Evolutionary conservation across 1,284 basidiomycete genomes (phyloP).

Genomic region (Trametes polyzona): DNA sequence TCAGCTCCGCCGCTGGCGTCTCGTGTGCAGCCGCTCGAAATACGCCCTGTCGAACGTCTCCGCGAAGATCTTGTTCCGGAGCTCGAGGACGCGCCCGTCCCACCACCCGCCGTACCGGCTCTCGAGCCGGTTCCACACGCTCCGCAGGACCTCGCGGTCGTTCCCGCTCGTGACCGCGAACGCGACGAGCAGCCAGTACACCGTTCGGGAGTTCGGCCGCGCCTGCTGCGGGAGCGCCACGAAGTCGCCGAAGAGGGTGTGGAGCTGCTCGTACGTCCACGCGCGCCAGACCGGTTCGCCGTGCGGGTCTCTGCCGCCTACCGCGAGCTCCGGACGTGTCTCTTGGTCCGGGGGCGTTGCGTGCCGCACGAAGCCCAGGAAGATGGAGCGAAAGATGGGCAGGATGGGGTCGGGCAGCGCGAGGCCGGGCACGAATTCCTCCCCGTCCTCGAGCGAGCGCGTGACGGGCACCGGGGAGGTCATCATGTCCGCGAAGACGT

Average conservation of each 20-base stretch:
- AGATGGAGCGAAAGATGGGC: constrained; percentile 70
- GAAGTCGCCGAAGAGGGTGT: constrained; percentile 61
- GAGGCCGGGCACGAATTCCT: not conserved
- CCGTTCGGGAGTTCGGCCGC: constrained; percentile 46
- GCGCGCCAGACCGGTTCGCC: constrained; percentile 7
- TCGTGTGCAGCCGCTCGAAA: constrained; percentile 15
- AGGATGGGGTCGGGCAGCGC: constrained; percentile 21
- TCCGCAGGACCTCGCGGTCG: constrained; percentile 50
- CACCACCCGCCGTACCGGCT: constrained; percentile 50
- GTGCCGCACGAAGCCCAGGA: constrained; percentile 76
- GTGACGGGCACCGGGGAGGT: constrained; percentile 43
- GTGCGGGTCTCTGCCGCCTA: not conserved
- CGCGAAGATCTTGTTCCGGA: constrained; percentile 32
- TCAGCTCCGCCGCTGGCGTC: constrained; percentile 1
- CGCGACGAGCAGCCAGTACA: constrained; percentile 70
- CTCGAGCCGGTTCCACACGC: constrained; percentile 60
- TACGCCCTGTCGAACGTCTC: constrained; percentile 17
- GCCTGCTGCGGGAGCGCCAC: constrained; percentile 50
- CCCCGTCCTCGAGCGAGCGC: constrained; percentile 5
- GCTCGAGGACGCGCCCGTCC: constrained; percentile 51
- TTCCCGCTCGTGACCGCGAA: constrained; percentile 59
- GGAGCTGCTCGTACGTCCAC: constrained; percentile 63
- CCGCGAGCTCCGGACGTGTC: not conserved
- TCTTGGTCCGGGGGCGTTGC: constrained; percentile 27
- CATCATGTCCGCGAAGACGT: constrained; percentile 75